phyloP scores from a whole-genome alignment of 306 rosid genomes.

The Castanea sativa region DNA sequence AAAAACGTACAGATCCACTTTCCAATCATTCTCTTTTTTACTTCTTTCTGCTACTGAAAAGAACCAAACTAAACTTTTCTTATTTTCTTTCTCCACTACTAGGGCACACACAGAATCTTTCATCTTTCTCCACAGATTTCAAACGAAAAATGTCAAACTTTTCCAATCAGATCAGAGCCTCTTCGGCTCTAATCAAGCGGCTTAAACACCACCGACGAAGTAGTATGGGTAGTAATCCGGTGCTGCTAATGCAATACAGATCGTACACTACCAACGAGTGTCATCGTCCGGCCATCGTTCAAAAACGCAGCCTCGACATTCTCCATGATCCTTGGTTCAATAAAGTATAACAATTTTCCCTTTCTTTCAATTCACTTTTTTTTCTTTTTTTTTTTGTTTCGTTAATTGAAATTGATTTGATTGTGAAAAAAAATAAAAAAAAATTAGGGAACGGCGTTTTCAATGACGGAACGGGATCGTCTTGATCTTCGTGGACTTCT shows the following conservation, averaged over 20 bases:
- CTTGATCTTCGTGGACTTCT: slow-evolving; percentile 98
- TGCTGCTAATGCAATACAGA: slow-evolving; percentile 33
- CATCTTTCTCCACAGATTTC: not conserved
- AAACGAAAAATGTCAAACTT: slow-evolving; percentile 39
- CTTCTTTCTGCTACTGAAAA: no score
- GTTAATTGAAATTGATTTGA: not conserved
- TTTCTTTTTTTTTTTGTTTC: not conserved
- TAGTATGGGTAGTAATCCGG: slow-evolving; percentile 17
- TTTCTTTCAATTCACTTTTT: not conserved
- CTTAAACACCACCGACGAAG: slow-evolving; percentile 31
- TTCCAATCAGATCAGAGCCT: slow-evolving; percentile 48
- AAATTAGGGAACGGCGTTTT: slow-evolving; percentile 91
- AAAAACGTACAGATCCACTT: no score
- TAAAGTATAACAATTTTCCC: slow-evolving; percentile 34
- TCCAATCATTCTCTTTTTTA: no score
- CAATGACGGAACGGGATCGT: slow-evolving; percentile 95
- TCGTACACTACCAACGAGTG: slow-evolving; percentile 75
- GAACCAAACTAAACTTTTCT: not conserved
- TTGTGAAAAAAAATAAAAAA: no score
- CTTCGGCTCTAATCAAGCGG: slow-evolving; percentile 50
- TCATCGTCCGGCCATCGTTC: slow-evolving; percentile 80
- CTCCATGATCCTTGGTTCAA: slow-evolving; percentile 99
- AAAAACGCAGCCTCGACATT: slow-evolving; percentile 93
- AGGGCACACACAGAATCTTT: not conserved
- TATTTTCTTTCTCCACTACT: not conserved